Evolutionary conservation across 768 basidiomycete species (phyloP).

Genomic region (Amyloporia xantha): DNA sequence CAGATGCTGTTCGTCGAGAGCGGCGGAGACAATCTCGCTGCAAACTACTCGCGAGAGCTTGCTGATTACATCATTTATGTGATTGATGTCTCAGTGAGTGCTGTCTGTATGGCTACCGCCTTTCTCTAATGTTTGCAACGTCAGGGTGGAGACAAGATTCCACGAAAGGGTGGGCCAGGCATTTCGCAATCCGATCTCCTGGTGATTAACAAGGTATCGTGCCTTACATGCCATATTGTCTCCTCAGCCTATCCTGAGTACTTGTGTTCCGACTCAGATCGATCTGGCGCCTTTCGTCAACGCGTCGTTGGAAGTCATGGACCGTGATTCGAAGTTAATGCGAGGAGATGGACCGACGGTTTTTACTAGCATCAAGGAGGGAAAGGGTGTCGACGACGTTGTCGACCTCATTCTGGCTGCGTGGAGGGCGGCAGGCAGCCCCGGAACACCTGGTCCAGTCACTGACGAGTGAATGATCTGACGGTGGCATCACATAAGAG

Average conservation of each 20-base stretch:
- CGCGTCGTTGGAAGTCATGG: conserved; percentile 93
- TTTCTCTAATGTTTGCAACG: not conserved
- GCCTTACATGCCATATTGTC: too few relatives aligned
- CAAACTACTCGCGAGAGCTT: conserved; percentile 93
- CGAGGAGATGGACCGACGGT: conserved; percentile 90
- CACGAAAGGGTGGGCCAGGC: conserved; percentile 95
- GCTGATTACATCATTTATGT: conserved; percentile 98
- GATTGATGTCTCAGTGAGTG: conserved; percentile 72
- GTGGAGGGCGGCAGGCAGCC: conserved; percentile 80
- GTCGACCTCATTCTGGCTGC: conserved; percentile 76
- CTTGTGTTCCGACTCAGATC: conserved; percentile 42
- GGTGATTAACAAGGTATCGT: conserved; percentile 94
- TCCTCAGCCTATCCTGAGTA: not conserved
- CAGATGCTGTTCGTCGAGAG: conserved; percentile 93
- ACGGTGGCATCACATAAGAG: too few relatives aligned
- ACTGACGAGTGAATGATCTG: conserved; percentile 5
- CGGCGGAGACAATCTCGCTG: conserved; percentile 95
- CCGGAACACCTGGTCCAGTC: conserved; percentile 43
- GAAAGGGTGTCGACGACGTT: conserved; percentile 75
- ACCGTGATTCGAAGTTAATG: conserved; percentile 88
- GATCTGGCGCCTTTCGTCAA: conserved; percentile 91
- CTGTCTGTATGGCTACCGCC: not conserved
- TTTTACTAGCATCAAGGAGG: conserved; percentile 79
- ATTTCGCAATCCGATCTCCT: conserved; percentile 94
- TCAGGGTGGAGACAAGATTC: conserved; percentile 96